Evolutionary conservation across 192 early-diverging fungal genomes (phyloP), one percentile per base, ranked within the genome.

Genomic region (Hyaloraphidium curvatum): DNA sequence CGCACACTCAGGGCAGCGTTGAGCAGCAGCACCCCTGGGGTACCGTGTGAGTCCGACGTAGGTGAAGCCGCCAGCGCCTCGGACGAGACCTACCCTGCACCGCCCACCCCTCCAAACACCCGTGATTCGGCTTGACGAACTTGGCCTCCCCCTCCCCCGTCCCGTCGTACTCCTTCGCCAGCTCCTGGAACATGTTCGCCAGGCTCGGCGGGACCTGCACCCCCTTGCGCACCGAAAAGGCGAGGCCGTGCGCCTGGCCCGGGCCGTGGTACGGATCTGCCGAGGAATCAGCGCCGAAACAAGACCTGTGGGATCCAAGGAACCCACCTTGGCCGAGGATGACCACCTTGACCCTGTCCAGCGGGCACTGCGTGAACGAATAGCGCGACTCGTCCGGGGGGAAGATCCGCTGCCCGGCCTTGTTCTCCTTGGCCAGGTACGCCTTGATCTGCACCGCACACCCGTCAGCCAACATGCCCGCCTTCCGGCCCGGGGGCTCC

Each of bases 1-100:
- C 79, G 83, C 2, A 97, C 93, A 9, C 84, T 91, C 40, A 97
- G 70, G 21, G 81, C 58, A 0, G 93, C 76, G 56, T 97, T 97
- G 19, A 97, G 71, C 56, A 97, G 61, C 31, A 97, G 61, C 19
- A 97, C 91, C 2, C 91, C 89, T 66, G 23, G 9, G 0, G 1
- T 26, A 37, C n/a, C n/a, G 33, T 11, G 33, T 37, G 33, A n/a
- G 33, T 37, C n/a, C n/a, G 33, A n/a, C n/a, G 7, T 7, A 37
- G 33, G 7, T 37, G 33, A 37, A 37, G 33, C n/a, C n/a, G n/a
- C n/a, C n/a, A n/a, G n/a, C n/a, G n/a, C n/a, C n/a, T n/a, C n/a
- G n/a, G n/a, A n/a, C n/a, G n/a, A n/a, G 9, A n/a, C 33, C 9
- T 37, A 37, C 33, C 28, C 58, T 86, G 79, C 57, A 78, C 64